Conservation (phyloP, 805 yeast genomes). For the Starmerella davenportii region DNA sequence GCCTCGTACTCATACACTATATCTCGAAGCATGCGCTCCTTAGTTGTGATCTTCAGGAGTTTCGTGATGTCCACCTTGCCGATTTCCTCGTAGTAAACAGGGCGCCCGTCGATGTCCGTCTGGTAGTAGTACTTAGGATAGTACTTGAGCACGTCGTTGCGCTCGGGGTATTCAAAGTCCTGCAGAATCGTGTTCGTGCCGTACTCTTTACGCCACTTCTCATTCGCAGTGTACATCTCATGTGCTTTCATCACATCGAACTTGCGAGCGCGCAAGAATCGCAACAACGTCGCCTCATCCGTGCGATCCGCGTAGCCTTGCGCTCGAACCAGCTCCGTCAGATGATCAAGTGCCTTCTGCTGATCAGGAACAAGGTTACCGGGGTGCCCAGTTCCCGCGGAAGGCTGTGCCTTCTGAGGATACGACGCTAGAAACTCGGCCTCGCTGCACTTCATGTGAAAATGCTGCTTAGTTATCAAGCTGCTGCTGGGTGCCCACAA, state of each 20-base stretch:
- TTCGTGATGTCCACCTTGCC: conserved; percentile 79
- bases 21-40: conserved; percentile 89
- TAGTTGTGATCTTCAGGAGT: conserved; percentile 84
- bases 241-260: conserved; percentile 66
- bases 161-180: conserved; percentile 87
- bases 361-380: conserved; percentile 63
- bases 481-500: too few species aligned
- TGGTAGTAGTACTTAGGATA: conserved; percentile 97
- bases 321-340: conserved; percentile 40
- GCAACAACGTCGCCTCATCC: conserved; percentile 65
- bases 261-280: conserved; percentile 90
- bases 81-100: conserved; percentile 82
- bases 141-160: conserved; percentile 67
- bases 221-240: conserved; percentile 72
- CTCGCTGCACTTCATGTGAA: conserved; percentile 9
- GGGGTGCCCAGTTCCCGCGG: conserved; percentile 56
- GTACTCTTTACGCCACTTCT: conserved; percentile 74
- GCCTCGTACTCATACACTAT: conserved; percentile 96
- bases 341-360: conserved; percentile 35
- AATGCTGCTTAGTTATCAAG: not conserved
- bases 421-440: conserved; percentile 28
- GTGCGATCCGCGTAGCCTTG: conserved; percentile 58
- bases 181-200: conserved; percentile 73
- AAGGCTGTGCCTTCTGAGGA: conserved; percentile 51
- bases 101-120: conserved; percentile 93